These are phyloP conservation scores for Chamaecrista fasciculata DNA, from an alignment of 306 rosid species.

Conservation along the genomic window DNA sequence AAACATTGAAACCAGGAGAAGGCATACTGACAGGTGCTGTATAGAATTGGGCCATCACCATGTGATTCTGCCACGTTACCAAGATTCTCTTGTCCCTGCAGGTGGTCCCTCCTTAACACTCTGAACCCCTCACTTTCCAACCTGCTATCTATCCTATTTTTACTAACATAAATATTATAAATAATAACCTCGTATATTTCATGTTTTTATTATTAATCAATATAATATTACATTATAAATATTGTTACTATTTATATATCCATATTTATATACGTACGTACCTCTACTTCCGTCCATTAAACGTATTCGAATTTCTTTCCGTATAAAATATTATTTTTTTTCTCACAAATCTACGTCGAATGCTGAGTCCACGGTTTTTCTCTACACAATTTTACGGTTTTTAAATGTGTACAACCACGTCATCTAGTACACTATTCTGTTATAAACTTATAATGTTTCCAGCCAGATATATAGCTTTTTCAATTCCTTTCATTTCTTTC, in stretches of 20 bases:
- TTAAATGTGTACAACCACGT: not conserved
- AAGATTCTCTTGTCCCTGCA: conserved; percentile 47
- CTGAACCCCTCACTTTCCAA: conserved; percentile 32
- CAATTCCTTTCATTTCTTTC: too few relatives aligned
- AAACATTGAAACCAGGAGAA: conserved; percentile 21
- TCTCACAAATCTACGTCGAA: too few relatives aligned
- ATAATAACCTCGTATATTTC: too few relatives aligned
- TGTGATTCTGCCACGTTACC: conserved; percentile 52
- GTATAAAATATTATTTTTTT: too few relatives aligned
- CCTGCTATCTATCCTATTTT: not conserved
- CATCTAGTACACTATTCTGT: not conserved
- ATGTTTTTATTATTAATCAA: too few relatives aligned
- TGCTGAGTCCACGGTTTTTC: not conserved
- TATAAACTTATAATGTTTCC: not conserved
- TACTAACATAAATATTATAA: not conserved
- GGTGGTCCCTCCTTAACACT: conserved; percentile 37
- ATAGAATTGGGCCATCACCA: conserved; percentile 38
- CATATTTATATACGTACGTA: too few relatives aligned
- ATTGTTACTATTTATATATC: too few relatives aligned
- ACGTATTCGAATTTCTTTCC: too few relatives aligned
- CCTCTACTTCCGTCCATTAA: too few relatives aligned
- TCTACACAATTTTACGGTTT: not conserved
- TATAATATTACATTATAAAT: too few relatives aligned
- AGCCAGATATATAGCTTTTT: too few relatives aligned
- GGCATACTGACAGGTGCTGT: conserved; percentile 33